phyloP scores from a whole-genome alignment of 306 rosid species.

The Cucurbita ficifolia region DNA sequence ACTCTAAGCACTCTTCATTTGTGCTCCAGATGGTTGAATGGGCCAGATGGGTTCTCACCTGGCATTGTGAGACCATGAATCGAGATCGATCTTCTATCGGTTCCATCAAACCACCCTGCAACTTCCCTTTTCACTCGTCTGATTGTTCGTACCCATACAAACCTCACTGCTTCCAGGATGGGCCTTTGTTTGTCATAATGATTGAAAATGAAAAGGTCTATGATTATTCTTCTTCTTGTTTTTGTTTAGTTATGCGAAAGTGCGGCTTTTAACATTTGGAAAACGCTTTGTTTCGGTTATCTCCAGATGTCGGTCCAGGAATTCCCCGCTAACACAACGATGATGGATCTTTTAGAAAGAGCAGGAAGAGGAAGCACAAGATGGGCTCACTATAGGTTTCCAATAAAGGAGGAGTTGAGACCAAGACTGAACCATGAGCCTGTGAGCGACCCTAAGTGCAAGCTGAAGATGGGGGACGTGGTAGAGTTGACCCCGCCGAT shows the following conservation, averaged over 20 bases:
- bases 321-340: slow-evolving; percentile 52
- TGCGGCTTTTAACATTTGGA: not conserved
- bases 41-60: slow-evolving; percentile 98
- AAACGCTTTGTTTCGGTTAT: not conserved
- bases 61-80: slow-evolving; percentile 95
- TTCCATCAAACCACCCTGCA: slow-evolving; percentile 66
- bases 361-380: slow-evolving; percentile 54
- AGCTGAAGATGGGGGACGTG: slow-evolving; percentile 91
- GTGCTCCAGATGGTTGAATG: slow-evolving; percentile 99
- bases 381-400: slow-evolving; percentile 61
- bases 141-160: slow-evolving; percentile 71
- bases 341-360: slow-evolving; percentile 57
- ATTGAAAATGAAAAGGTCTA: slow-evolving; percentile 86
- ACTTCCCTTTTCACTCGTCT: slow-evolving; percentile 67
- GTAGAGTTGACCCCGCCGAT: slow-evolving; percentile 76
- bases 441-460: slow-evolving; percentile 53
- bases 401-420: slow-evolving; percentile 81
- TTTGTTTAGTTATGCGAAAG: not conserved
- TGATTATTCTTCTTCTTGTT: not conserved
- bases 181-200: slow-evolving; percentile 77
- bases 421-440: slow-evolving; percentile 69
- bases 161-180: slow-evolving; percentile 52
- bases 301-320: slow-evolving; percentile 98
- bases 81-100: slow-evolving; percentile 46
- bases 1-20: slow-evolving; percentile 69